phyloP scores from a whole-genome alignment of 2,329 filamentous ascomycete species.

The Cytospora piceae region DNA sequence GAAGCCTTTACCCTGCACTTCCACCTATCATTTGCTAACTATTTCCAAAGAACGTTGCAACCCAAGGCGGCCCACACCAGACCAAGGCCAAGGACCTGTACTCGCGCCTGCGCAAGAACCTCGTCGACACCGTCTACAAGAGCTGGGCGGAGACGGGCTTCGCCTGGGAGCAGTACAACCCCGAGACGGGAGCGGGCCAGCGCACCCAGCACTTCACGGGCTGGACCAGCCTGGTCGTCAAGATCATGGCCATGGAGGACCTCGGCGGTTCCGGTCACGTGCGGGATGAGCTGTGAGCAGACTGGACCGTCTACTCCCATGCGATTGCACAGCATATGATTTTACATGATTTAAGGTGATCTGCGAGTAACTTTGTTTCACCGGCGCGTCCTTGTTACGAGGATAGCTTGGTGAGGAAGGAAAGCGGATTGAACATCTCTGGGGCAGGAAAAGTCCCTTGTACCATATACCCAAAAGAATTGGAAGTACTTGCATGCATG shows the following conservation, averaged over 20 bases:
- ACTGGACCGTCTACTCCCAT: background rate
- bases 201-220: constrained; percentile 97
- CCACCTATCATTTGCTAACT: constrained; percentile 1
- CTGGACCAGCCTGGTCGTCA: constrained; percentile 98
- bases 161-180: constrained; percentile 98
- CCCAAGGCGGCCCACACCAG: constrained; percentile 68
- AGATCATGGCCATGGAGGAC: constrained; percentile 95
- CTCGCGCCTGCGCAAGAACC: constrained; percentile 74
- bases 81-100: constrained; percentile 74
- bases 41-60: constrained; percentile 62
- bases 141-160: constrained; percentile 92
- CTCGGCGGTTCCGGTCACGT: constrained; percentile 44
- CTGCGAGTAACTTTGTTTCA: background rate
- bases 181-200: constrained; percentile 90
- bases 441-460: background rate
- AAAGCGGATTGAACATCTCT: background rate
- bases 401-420: background rate
- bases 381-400: background rate
- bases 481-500: constrained; percentile 2
- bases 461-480: background rate
- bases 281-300: constrained; percentile 53
- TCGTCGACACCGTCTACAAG: constrained; percentile 86
- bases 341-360: background rate
- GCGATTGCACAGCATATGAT: background rate
- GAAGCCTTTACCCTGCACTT: background rate